Evolutionary conservation across 306 rosid genomes (phyloP), one percentile per base, ranked within the genome.

Genomic region (Sechiopsis laciniata): DNA sequence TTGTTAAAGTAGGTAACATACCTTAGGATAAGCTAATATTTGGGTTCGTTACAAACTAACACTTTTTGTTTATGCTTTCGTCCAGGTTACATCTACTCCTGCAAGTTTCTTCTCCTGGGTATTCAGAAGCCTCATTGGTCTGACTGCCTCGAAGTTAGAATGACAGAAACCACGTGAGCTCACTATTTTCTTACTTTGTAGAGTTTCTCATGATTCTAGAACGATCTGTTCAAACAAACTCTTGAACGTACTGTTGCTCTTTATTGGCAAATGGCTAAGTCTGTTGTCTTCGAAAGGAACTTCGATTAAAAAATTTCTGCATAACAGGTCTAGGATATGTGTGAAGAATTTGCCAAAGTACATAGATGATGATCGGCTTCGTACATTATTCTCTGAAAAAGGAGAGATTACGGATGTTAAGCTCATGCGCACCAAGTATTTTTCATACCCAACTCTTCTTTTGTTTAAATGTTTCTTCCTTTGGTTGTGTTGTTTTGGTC

Each of bases 371-470:
- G 88, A 86, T 62, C 83, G 81, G 17, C 88, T 90, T 10, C 82
- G 82, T 56, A 87, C 89, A 9, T 21, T 81, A 9, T 94, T 90
- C 78, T 89, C 95, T 29, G 75, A 76, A 84, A 89, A 87, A 76
- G 98, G 98, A 76, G 92, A 90, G 81, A 74, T 87, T 61, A 94
- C 98, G 0, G 97, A 94, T 65, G 88, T 82, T 21, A 89, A 85
- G 89, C 90, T 94, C 37, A 83, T 83, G 85, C 92, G 96, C 16
- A 94, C 92, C 65, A 85, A 77, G 97, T 91, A 88, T 15, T 17
- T 11, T 76, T 74, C 75, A 70, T 75, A 71, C 42, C 78, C 68
- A 62, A 68, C 17, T 10, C 12, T 16, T 26, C 6, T 55, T 70
- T 15, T 15, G 14, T 35, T 35, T 62, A 13, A 62, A 62, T 20